Conservation (phyloP, 2,329 filamentous ascomycete species). For the Periconia macrospinosa region DNA sequence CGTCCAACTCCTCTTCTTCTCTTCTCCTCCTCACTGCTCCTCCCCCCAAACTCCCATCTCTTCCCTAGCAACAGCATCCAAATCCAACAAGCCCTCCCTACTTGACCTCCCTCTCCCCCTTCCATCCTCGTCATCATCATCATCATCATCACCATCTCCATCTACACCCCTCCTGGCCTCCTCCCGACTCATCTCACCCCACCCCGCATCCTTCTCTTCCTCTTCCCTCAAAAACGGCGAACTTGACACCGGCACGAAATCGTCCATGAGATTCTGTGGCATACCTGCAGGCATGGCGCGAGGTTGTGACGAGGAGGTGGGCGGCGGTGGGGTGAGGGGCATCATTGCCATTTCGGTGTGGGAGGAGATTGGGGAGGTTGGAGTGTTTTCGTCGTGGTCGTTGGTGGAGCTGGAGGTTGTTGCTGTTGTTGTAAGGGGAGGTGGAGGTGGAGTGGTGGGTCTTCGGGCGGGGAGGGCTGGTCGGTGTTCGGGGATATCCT, state of each 20-base stretch:
- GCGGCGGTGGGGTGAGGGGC: constrained; percentile 28
- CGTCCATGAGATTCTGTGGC: constrained; percentile 39
- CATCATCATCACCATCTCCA: constrained; percentile 20
- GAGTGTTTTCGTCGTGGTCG: constrained; percentile 2
- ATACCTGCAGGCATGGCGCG: constrained; percentile 24
- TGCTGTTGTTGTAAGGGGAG: not conserved
- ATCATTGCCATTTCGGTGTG: constrained; percentile 38
- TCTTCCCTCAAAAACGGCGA: constrained; percentile 19
- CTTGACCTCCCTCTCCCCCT: constrained; percentile 4
- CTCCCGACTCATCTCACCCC: constrained; percentile 34
- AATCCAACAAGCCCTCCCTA: constrained; percentile 26
- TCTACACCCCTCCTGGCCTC: constrained; percentile 18
- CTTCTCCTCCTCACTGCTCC: not conserved
- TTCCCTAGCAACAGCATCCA: constrained; percentile 39
- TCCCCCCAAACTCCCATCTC: constrained; percentile 40
- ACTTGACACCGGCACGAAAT: constrained; percentile 33
- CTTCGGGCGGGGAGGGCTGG: not conserved
- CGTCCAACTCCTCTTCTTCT: too few species aligned
- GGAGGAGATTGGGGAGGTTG: constrained; percentile 7
- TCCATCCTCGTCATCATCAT: constrained; percentile 13
- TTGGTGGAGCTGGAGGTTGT: constrained; percentile 12
- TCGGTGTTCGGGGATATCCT: not conserved
- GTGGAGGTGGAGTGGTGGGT: not conserved
- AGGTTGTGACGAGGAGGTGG: constrained; percentile 4
- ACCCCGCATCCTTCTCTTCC: constrained; percentile 36